These are phyloP conservation scores for Lathyrus tuberosus DNA, from an alignment of 306 rosid genomes.

Conservation along the genomic window DNA sequence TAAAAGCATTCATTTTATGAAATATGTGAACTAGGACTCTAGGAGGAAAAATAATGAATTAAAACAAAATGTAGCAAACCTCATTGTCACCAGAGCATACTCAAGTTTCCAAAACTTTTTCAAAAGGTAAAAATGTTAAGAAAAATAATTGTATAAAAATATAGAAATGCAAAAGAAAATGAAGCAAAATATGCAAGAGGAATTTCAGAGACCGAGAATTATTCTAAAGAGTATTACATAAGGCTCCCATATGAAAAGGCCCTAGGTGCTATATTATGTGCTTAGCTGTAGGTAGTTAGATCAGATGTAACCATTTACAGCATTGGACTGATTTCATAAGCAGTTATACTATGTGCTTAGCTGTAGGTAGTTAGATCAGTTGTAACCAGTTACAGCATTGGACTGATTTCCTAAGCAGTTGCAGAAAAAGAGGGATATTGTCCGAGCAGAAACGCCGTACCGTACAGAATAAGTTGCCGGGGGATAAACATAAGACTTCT, in stretches of 20 bases:
- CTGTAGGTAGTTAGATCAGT: not conserved
- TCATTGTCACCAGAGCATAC: not conserved
- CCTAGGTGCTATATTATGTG: not conserved
- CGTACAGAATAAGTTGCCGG: conserved; percentile 65
- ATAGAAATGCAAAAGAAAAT: not conserved
- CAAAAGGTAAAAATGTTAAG: not conserved
- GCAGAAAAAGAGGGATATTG: conserved; percentile 18
- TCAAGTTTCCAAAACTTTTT: not conserved
- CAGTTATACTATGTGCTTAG: not conserved
- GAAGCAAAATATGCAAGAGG: conserved; percentile 1
- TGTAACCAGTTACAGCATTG: not conserved
- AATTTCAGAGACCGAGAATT: not conserved
- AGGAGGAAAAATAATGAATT: not conserved
- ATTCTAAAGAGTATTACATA: not conserved
- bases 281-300: not conserved
- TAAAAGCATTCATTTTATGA: conserved; percentile 22
- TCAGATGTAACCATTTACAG: too few species aligned
- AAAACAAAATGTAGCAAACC: conserved; percentile 24
- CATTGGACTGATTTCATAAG: too few species aligned
- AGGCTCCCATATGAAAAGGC: not conserved
- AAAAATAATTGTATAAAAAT: not conserved
- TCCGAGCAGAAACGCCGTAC: conserved; percentile 51
- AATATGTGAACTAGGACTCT: conserved; percentile 1
- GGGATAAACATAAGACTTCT: conserved; percentile 76
- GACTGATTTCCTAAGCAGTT: conserved; percentile 16